phyloP scores from a whole-genome alignment of 2,329 filamentous ascomycete genomes.

The Ustilaginoidea virens region DNA sequence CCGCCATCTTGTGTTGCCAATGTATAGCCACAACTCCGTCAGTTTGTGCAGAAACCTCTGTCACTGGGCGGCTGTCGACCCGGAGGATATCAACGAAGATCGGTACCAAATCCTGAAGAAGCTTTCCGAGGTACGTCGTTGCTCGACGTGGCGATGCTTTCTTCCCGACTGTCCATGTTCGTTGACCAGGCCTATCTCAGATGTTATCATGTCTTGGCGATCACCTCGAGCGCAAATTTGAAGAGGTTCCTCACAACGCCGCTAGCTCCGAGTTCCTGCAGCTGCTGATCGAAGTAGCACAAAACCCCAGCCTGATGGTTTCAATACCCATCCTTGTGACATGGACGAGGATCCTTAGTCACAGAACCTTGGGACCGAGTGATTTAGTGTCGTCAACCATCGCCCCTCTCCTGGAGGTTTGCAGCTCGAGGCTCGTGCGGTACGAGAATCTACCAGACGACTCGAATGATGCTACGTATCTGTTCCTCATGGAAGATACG shows the following conservation, averaged over 20 bases:
- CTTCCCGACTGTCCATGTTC: constrained; percentile 1
- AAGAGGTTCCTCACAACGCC: constrained; percentile 43
- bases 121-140: constrained; percentile 59
- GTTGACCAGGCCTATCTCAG: constrained; percentile 25
- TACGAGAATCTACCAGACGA: constrained; percentile 81
- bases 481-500: constrained; percentile 83
- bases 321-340: constrained; percentile 86
- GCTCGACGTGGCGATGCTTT: not conserved
- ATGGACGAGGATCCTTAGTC: constrained; percentile 71
- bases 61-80: constrained; percentile 64
- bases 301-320: constrained; percentile 75
- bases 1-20: constrained; percentile 57
- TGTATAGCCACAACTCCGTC: constrained; percentile 60
- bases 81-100: constrained; percentile 74
- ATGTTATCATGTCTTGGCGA: constrained; percentile 74
- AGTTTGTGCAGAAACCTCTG: constrained; percentile 59
- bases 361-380: constrained; percentile 49
- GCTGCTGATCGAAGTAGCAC: constrained; percentile 64
- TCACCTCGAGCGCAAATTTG: constrained; percentile 66
- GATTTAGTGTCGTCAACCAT: constrained; percentile 49
- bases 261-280: constrained; percentile 64
- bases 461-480: constrained; percentile 60
- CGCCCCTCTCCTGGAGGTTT: constrained; percentile 64
- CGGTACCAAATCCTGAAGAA: constrained; percentile 91
- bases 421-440: constrained; percentile 67